Conservation (phyloP, 2,329 filamentous ascomycete species). For the Colletotrichum incanum region DNA sequence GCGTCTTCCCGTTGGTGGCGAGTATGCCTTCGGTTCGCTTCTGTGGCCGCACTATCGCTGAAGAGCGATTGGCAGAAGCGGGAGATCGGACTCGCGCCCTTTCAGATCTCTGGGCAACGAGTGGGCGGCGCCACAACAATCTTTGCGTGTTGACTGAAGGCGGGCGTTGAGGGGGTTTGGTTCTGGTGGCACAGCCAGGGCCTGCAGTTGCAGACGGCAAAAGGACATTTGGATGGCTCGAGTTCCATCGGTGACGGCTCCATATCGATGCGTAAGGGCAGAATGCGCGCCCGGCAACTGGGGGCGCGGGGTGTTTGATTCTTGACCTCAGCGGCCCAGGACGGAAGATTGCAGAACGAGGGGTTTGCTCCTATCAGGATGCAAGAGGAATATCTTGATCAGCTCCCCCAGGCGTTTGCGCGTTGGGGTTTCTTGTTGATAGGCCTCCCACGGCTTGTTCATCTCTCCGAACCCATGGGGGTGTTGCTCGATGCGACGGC, state of each 20-base stretch:
- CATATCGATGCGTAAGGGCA: constrained; percentile 7
- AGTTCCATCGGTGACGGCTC: constrained; percentile 8
- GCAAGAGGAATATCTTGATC: neutral
- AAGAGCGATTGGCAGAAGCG: constrained; percentile 28
- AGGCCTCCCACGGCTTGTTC: neutral
- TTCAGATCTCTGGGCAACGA: constrained; percentile 18
- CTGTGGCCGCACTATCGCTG: constrained; percentile 15
- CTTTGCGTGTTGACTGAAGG: neutral
- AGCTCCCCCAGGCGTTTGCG: neutral
- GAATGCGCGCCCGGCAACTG: neutral
- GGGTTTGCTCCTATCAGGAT: neutral
- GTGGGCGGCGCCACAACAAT: constrained; percentile 9
- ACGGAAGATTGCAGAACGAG: constrained; percentile 1
- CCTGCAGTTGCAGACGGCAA: constrained; percentile 23
- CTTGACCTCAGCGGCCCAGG: neutral
- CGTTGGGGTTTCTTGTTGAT: neutral
- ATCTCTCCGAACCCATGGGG: neutral
- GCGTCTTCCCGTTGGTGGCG: constrained; percentile 12
- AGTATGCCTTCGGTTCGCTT: constrained; percentile 5
- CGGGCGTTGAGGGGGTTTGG: neutral
- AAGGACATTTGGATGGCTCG: constrained; percentile 29
- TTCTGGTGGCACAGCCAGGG: constrained; percentile 9
- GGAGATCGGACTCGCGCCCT: constrained; percentile 11
- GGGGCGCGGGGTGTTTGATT: neutral
- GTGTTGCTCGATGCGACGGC: neutral